Evolutionary conservation across 2,329 filamentous ascomycete species (phyloP), one percentile per base, ranked within the genome.

Genomic region (Lecanicillium sp.): DNA sequence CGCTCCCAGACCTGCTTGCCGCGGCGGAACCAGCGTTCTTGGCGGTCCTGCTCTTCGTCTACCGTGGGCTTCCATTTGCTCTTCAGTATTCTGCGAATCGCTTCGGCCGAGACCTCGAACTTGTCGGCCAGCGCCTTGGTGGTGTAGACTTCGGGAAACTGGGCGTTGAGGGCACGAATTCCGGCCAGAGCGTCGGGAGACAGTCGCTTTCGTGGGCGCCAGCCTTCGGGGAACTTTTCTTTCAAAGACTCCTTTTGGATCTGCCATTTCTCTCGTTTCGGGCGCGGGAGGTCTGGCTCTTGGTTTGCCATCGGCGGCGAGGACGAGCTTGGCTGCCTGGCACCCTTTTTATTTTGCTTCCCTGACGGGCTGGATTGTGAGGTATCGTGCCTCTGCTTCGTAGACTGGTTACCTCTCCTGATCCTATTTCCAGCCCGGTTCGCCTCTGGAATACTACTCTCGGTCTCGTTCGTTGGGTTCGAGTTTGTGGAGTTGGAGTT

Each of bases 111-210:
- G n/a, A 96, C 71, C 58, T 88, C 72, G 61, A 97, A 98, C 49
- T 87, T 78, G 2, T 79, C 55, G 1, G 90, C 78, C 12, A 97
- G 77, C 25, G 78, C 72, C 13, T 72, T 61, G 1, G 84, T 94
- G 4, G 82, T 84, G 64, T 88, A 96, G 41, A 74, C 71, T 3
- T 83, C 72, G 0, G 90, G 87, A 46, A 87, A 82, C 49, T 87
- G 80, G 18, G 73, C 66, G 58, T 96, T 79, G 25, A 98, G 69
- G 15, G 85, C 81, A 30, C 88, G 80, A 49, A 98, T 94, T 30
- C 88, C 89, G n/a, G 85, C 81, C 22, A 96, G 69, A 1, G 89
- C 87, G 59, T 97, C 90, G 0, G 92, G 92, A 1, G 92, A 97
- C 9, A 98, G 72, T 42, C 81, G 81, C 61, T 94, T 96, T 35